phyloP scores from a whole-genome alignment of 1,284 basidiomycete genomes.

The Coniophora puteana region DNA sequence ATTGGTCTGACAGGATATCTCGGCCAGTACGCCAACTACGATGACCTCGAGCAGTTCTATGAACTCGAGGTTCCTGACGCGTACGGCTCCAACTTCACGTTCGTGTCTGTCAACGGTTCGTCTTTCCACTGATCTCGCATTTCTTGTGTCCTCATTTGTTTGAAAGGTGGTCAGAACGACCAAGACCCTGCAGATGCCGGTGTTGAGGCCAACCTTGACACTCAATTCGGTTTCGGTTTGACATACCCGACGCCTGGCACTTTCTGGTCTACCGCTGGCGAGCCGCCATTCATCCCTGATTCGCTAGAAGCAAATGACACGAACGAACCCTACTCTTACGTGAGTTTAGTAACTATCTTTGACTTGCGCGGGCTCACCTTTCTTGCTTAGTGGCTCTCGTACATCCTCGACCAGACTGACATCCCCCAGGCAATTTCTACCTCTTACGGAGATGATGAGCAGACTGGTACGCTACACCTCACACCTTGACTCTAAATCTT shows the following conservation, averaged over 20 bases:
- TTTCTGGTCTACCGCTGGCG: constrained; percentile 60
- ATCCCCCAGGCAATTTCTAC: constrained; percentile 56
- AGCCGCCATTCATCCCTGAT: constrained; percentile 58
- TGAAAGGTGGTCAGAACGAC: constrained; percentile 53
- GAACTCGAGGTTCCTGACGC: constrained; percentile 32
- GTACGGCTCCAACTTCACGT: constrained; percentile 27
- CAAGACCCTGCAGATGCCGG: constrained; percentile 56
- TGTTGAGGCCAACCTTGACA: constrained; percentile 69
- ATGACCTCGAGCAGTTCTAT: constrained; percentile 54
- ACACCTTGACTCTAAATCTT: constrained; percentile 20
- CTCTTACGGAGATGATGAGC: constrained; percentile 66
- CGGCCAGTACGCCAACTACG: constrained; percentile 50
- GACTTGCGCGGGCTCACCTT: background rate
- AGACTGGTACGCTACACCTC: constrained; percentile 43
- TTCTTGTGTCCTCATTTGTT: background rate
- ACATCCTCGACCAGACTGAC: constrained; percentile 33
- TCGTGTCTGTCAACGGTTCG: constrained; percentile 46
- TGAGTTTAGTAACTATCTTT: constrained; percentile 22
- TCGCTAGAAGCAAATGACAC: constrained; percentile 33
- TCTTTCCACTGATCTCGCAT: background rate
- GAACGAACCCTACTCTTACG: constrained; percentile 65
- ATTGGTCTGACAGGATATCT: constrained; percentile 57
- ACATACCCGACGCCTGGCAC: constrained; percentile 45
- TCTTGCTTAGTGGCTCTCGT: constrained; percentile 53
- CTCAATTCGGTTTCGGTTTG: constrained; percentile 63